Conservation (phyloP, 306 rosid species). For the Cucurbita maxima region DNA sequence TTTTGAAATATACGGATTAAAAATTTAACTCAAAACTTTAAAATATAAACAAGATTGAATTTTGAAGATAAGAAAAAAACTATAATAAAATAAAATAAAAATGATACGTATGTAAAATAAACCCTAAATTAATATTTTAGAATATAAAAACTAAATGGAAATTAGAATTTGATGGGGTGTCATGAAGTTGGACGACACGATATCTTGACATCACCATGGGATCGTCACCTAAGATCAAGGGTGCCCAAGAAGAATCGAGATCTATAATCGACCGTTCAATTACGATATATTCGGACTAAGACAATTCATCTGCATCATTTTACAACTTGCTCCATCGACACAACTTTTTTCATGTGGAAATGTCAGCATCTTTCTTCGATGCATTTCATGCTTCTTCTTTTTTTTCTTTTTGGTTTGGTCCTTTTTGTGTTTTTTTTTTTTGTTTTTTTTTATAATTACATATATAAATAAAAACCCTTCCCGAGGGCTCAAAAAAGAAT, state of each 20-base stretch:
- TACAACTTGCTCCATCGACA: background rate
- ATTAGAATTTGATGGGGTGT: too few species aligned
- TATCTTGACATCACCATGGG: background rate
- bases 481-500: too few species aligned
- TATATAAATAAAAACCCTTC: background rate
- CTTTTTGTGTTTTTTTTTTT: background rate
- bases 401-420: background rate
- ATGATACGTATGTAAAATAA: too few species aligned
- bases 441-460: background rate
- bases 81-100: too few species aligned
- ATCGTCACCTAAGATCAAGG: background rate
- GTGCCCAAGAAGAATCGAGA: background rate
- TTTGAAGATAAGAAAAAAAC: too few species aligned
- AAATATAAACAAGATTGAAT: too few species aligned
- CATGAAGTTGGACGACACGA: background rate
- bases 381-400: background rate
- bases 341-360: background rate
- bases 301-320: background rate
- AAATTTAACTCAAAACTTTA: too few species aligned
- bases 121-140: too few species aligned
- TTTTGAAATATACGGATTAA: too few species aligned
- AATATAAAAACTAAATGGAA: too few species aligned
- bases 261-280: background rate
- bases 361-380: background rate
- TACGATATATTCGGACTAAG: background rate